A percentile compares a stretch with the other conserved stretches of the same genome.
These are phyloP conservation scores for Capsaspora owczarzaki DNA, from an alignment of 78 protist species.

Conservation along the genomic window DNA sequence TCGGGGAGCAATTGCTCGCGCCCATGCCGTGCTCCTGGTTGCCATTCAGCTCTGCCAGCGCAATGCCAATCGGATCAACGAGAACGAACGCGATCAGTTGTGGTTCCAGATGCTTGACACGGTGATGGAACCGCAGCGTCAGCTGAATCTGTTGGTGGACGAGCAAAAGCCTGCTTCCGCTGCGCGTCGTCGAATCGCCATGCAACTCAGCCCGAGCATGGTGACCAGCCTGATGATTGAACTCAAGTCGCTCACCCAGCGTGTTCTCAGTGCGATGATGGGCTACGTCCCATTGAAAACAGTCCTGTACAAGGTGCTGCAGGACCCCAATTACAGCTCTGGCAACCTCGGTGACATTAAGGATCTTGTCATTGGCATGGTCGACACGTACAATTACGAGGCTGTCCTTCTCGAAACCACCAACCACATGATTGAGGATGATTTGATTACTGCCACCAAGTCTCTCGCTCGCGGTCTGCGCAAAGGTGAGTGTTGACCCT, in stretches of 20 bases:
- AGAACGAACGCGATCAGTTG: background rate
- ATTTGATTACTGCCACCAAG: background rate
- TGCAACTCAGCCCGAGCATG: background rate
- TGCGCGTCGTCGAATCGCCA: too few relatives aligned
- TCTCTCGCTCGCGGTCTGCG: background rate
- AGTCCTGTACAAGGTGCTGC: background rate
- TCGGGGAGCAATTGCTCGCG: background rate
- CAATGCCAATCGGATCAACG: background rate
- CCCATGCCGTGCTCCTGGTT: background rate
- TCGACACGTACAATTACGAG: background rate
- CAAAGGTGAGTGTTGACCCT: background rate
- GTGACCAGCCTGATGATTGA: background rate
- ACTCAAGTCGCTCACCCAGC: background rate
- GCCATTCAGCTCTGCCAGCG: background rate
- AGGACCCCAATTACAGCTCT: background rate
- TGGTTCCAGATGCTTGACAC: background rate
- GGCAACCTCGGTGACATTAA: background rate
- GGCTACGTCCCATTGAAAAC: background rate
- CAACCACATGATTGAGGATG: background rate
- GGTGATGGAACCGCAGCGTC: background rate
- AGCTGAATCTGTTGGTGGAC: too few relatives aligned
- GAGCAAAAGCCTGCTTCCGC: too few relatives aligned
- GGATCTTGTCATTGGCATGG: constrained; percentile 1
- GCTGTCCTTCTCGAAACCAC: background rate
- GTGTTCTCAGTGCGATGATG: background rate